Evolutionary conservation across 495 filamentous ascomycete genomes (phyloP).

Genomic region (Daldinia childiae): DNA sequence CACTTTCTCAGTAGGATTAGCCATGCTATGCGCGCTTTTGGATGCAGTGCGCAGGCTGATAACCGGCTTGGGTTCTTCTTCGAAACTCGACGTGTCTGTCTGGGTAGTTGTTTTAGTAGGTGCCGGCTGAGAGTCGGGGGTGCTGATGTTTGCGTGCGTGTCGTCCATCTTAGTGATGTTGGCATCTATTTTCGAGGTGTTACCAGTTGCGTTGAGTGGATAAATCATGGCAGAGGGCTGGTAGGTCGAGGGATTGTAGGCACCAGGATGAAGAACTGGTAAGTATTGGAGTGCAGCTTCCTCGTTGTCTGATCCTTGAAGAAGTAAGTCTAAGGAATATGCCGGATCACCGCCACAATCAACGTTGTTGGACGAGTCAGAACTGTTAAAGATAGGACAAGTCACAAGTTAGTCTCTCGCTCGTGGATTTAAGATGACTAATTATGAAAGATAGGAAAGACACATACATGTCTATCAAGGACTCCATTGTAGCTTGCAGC

Average conservation of each 20-base stretch:
- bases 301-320: background rate
- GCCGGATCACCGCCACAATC: background rate
- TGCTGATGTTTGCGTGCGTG: background rate
- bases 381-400: slow-evolving; percentile 3
- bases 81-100: background rate
- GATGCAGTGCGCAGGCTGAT: background rate
- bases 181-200: background rate
- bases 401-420: slow-evolving; percentile 1
- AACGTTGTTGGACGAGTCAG: background rate
- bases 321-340: background rate
- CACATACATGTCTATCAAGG: slow-evolving; percentile 29
- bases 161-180: background rate
- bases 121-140: background rate
- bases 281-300: slow-evolving; percentile 7
- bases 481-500: background rate
- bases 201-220: background rate
- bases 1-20: background rate
- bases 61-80: background rate
- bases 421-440: background rate
- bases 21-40: background rate
- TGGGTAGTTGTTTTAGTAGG: background rate
- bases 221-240: background rate
- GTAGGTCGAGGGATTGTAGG: background rate
- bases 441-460: background rate
- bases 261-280: background rate